Evolutionary conservation across 1,284 basidiomycete species (phyloP).

Genomic region (Pseudozyma pruni): DNA sequence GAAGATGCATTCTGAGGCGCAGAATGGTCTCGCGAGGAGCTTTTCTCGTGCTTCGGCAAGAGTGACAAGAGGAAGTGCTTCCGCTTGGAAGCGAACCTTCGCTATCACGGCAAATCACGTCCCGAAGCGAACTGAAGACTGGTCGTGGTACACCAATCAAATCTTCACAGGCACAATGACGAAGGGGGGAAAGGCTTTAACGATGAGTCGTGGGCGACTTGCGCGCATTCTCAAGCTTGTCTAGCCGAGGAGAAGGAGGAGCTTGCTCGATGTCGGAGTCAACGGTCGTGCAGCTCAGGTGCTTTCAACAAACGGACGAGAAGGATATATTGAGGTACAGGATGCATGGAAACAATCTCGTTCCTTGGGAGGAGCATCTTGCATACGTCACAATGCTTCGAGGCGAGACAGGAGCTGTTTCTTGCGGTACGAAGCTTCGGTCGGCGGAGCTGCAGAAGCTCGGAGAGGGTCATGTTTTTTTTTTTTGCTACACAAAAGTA

Average conservation of each 20-base stretch:
- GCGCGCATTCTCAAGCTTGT: too few species aligned
- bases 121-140: too few species aligned
- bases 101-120: too few species aligned
- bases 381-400: conserved; percentile 4
- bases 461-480: too few species aligned
- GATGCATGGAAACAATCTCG: neutral
- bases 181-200: too few species aligned
- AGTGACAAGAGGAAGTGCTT: neutral
- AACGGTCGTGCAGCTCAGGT: too few species aligned
- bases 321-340: neutral
- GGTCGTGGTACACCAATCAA: too few species aligned
- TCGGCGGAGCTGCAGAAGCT: neutral
- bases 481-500: too few species aligned
- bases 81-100: neutral
- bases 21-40: neutral
- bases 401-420: neutral
- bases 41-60: neutral
- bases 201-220: too few species aligned
- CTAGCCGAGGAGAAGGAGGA: neutral
- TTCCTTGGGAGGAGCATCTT: neutral
- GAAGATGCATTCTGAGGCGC: conserved; percentile 1
- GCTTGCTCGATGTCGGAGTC: neutral
- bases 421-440: too few species aligned
- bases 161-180: too few species aligned
- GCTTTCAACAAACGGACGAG: too few species aligned